Evolutionary conservation across 164 flowering plant species (phyloP), one percentile per base, ranked within the genome.

Genomic region (Stephania yunnanensis): DNA sequence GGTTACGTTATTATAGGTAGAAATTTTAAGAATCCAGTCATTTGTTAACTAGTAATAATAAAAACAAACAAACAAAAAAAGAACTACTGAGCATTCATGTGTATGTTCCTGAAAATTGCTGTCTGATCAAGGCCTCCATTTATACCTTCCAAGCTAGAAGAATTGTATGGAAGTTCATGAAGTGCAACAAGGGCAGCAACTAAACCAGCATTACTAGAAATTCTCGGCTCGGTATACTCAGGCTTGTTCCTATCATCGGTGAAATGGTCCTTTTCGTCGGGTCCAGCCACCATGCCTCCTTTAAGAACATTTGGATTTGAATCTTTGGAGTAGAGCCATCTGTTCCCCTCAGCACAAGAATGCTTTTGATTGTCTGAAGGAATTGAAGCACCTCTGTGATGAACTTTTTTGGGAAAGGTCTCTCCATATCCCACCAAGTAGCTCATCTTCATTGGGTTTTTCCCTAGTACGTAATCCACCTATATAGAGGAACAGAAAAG

Each of bases 241-340:
- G 79, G 79, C 22, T 81, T 78, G 17, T 70, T 73, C 74, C 92
- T 83, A 61, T 77, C 74, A 67, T 92, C 93, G 0, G 68, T 46
- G 79, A 89, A 90, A 7, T 78, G 71, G 74, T 88, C 97, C 71
- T 74, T 36, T 17, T 71, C 55, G 72, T 83, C 86, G 4, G 94
- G 97, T 9, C 94, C 94, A 53, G 80, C 90, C 13, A 90, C 94
- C 91, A 89, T 85, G 13, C 87, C 92, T 78, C 94, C 94, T 7
- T 71, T 25, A 22, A 89, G 78, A 5, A 76, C 48, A 73, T 88
- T 86, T 22, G 91, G 93, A 72, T 90, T 88, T 31, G 82, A 77
- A 12, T 83, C 81, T 36, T 73, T 74, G 10, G 89, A 82, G 46
- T 80, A 19, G 7, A 84, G 76, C 92, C 92, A 90, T 73, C 69